Evolutionary conservation across 805 yeast species (phyloP), one percentile per base, ranked within the genome.

Genomic region (Candida montana): DNA sequence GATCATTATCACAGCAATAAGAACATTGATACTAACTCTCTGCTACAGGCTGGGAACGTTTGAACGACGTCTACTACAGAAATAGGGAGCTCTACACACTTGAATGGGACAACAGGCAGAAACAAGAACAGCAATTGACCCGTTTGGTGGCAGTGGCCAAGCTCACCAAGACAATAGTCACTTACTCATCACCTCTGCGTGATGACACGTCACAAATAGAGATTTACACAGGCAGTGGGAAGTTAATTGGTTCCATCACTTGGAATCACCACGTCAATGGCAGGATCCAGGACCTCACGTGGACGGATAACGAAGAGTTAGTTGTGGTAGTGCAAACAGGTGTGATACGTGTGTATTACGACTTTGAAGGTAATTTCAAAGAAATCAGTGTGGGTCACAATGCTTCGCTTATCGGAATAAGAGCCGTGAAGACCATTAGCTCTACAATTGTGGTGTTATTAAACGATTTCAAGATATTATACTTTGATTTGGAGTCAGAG

Each of bases 21-120:
- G 24, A 21, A 9, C 24, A 7, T 21, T 9, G 6, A 17, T 26
- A 34, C 34, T 39, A 28, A 35, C 32, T n/a, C 20, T 13, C 12
- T 6, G n/a, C n/a, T 16, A 23, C 34, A 46, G 73, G 72, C 33
- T 89, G 97, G 97, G 95, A 88, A 58, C 73, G 81, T 48, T 70
- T 89, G 16, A 79, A 77, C 40, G 77, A 79, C 58, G 82, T 77
- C 9, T 86, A 75, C 58, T 89, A 87, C 51, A 67, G 83, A 41
- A 69, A 72, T 15, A 61, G 81, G 41, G 72, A 76, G 16, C 80
- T 84, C 42, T 81, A 51, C 32, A 32, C 43, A 12, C 31, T 44
- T 18, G 38, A 40, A 20, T 40, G 47, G 47, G 39, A 44, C 18
- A 19, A 15, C 7, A 39, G 31, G 23, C 33, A 18, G 15, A n/a